A percentile compares a stretch with the other conserved stretches of the same genome.
phyloP scores from a whole-genome alignment of 352 stramenopile genomes.

The Phytophthora nicotianae region DNA sequence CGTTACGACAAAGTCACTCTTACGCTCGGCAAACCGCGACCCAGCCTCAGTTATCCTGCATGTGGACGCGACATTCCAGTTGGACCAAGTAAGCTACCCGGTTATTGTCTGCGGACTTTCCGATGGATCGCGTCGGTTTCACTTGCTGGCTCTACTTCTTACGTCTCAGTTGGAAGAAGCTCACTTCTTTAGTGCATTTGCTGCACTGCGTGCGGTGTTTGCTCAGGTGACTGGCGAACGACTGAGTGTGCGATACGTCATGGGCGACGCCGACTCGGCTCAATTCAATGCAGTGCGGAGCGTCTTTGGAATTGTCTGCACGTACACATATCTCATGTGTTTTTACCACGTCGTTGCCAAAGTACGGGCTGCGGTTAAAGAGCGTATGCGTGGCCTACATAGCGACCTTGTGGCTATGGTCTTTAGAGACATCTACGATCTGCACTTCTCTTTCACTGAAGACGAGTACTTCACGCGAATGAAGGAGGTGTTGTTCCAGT shows the following conservation, averaged over 20 bases:
- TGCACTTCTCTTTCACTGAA: background rate
- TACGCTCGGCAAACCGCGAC: background rate
- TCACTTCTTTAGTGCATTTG: background rate
- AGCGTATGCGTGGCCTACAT: background rate
- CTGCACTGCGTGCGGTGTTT: no score
- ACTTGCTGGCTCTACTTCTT: slow-evolving; percentile 10
- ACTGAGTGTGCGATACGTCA: background rate
- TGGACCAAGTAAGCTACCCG: slow-evolving; percentile 8
- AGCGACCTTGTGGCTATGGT: background rate
- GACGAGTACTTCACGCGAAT: background rate
- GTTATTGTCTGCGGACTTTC: slow-evolving; percentile 3
- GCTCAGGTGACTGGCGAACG: background rate
- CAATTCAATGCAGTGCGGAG: background rate
- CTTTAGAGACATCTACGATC: background rate
- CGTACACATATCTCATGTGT: background rate
- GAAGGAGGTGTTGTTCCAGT: background rate
- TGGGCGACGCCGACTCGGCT: background rate
- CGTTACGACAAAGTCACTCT: background rate
- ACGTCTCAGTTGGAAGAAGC: slow-evolving; percentile 3
- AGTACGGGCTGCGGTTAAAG: background rate
- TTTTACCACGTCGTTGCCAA: background rate
- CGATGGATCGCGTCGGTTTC: slow-evolving; percentile 1
- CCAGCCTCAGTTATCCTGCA: slow-evolving; percentile 5
- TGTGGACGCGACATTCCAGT: slow-evolving; percentile 15
- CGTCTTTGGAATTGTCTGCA: background rate